A percentile compares a stretch with the other conserved stretches of the same genome.
Evolutionary conservation across 176 grass and related monocot genomes (phyloP).

Genomic region (Miscanthus lutarioriparius): DNA sequence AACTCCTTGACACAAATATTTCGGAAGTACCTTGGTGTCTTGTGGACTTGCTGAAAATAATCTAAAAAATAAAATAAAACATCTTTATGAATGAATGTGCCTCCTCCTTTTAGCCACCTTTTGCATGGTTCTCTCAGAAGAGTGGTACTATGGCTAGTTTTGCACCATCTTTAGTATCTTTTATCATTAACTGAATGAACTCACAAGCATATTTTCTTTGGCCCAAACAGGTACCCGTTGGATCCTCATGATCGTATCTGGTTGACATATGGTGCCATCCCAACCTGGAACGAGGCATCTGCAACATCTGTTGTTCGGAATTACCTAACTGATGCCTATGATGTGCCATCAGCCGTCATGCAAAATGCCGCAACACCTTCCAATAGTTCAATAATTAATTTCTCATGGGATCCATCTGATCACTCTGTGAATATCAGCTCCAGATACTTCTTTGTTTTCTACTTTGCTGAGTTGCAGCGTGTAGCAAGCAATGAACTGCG

Average conservation of each 20-base stretch:
- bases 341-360: slow-evolving; percentile 49
- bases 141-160: not conserved
- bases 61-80: not conserved
- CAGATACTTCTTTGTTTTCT: slow-evolving; percentile 39
- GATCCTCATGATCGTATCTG: slow-evolving; percentile 61
- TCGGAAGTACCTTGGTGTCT: not conserved
- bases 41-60: not conserved
- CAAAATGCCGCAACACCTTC: slow-evolving; percentile 35
- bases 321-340: slow-evolving; percentile 24
- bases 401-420: slow-evolving; percentile 37
- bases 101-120: not conserved
- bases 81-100: not conserved
- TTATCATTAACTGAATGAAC: slow-evolving; percentile 7
- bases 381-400: slow-evolving; percentile 30
- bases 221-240: slow-evolving; percentile 44
- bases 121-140: not conserved
- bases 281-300: slow-evolving; percentile 31
- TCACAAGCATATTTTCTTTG: slow-evolving; percentile 19
- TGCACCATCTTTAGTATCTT: not conserved
- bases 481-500: slow-evolving; percentile 17
- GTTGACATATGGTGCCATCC: slow-evolving; percentile 1
- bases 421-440: slow-evolving; percentile 13
- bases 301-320: slow-evolving; percentile 30
- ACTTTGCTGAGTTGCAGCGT: slow-evolving; percentile 44
- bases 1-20: not conserved